Conservation (phyloP, 768 basidiomycete genomes). For the Trametes maxima region DNA sequence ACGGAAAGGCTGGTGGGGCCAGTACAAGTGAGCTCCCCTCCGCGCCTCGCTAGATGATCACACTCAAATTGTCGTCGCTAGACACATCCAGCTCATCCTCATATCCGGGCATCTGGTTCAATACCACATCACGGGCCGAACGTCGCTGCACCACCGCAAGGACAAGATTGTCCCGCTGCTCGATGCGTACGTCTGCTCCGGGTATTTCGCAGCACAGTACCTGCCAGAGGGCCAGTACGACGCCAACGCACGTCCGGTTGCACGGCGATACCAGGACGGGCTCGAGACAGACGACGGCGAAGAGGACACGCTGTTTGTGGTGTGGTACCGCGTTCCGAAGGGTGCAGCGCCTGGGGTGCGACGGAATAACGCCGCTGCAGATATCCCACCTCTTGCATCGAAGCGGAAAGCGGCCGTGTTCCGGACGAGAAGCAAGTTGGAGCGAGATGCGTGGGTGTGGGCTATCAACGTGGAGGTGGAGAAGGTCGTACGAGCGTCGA, state of each 20-base stretch:
- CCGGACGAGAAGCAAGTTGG: constrained; percentile 78
- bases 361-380: constrained; percentile 19
- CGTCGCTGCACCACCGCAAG: constrained; percentile 58
- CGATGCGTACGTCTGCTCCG: constrained; percentile 86
- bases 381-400: constrained; percentile 54
- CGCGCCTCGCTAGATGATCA: not conserved
- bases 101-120: constrained; percentile 73
- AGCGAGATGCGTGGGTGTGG: constrained; percentile 95
- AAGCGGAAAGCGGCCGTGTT: constrained; percentile 67
- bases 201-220: constrained; percentile 72
- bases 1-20: constrained; percentile 68
- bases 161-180: constrained; percentile 60
- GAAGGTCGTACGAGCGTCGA: constrained; percentile 63
- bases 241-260: constrained; percentile 50
- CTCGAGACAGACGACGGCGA: constrained; percentile 85
- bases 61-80: constrained; percentile 27
- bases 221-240: constrained; percentile 66
- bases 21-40: constrained; percentile 66
- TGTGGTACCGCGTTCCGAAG: constrained; percentile 57
- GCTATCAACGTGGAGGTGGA: constrained; percentile 91
- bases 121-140: constrained; percentile 64
- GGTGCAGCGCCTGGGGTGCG: constrained; percentile 8
- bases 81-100: constrained; percentile 74
- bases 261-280: constrained; percentile 87
- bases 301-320: constrained; percentile 85